Percentiles rank a stretch among this genome's conserved stretches.
Evolutionary conservation across 495 filamentous ascomycete genomes (phyloP).

Genomic region (Oidiodendron maius): DNA sequence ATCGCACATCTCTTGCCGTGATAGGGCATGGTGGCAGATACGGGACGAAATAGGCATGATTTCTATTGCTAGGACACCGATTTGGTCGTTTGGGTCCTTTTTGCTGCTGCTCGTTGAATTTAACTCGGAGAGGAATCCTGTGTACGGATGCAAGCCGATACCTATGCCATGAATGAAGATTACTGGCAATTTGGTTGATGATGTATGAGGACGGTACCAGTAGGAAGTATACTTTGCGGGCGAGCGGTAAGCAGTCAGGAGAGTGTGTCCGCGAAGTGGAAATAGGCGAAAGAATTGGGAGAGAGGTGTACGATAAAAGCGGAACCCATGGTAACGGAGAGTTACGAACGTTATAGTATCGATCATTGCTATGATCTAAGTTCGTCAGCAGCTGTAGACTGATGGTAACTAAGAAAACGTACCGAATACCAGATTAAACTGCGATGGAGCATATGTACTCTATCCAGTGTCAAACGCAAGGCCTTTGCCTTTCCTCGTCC

Average conservation of each 20-base stretch:
- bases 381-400: not conserved
- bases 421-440: conserved; percentile 59
- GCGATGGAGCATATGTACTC: conserved; percentile 52
- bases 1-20: conserved; percentile 37
- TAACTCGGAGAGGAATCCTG: conserved; percentile 45
- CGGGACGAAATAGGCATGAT: conserved; percentile 57
- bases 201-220: conserved; percentile 59
- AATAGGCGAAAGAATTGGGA: conserved; percentile 35
- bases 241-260: conserved; percentile 31
- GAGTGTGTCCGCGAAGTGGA: conserved; percentile 45
- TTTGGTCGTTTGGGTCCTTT: conserved; percentile 30
- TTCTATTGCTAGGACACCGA: conserved; percentile 61
- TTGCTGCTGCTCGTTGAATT: conserved; percentile 23
- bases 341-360: conserved; percentile 43
- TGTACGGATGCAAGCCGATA: conserved; percentile 59
- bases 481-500: conserved; percentile 47
- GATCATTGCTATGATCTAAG: conserved; percentile 31
- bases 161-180: conserved; percentile 70
- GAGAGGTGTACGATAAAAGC: conserved; percentile 30
- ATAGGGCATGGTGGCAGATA: conserved; percentile 44
- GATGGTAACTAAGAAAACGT: conserved; percentile 26
- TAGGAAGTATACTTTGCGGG: conserved; percentile 50
- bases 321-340: conserved; percentile 32
- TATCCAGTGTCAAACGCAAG: conserved; percentile 60
- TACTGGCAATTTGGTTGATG: conserved; percentile 45